These are phyloP conservation scores for Tripterygium wilfordii DNA, from an alignment of 177 flowering plant genomes.

Conservation along the genomic window DNA sequence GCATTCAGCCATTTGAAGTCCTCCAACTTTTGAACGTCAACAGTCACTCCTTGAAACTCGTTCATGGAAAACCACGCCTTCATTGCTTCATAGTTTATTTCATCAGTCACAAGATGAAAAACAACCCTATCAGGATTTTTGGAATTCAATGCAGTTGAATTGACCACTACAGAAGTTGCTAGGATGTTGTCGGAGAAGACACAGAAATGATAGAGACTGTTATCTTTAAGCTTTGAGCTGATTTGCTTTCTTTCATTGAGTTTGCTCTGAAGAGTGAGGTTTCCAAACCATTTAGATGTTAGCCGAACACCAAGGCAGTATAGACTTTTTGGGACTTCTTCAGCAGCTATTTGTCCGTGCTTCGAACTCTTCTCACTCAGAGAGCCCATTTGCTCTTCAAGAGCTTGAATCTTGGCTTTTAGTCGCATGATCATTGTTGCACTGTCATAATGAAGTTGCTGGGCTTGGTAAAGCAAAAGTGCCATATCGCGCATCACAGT, in stretches of 20 bases:
- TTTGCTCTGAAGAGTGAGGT: constrained; percentile 30
- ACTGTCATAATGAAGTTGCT: constrained; percentile 77
- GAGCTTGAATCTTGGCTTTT: constrained; percentile 68
- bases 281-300: constrained; percentile 70
- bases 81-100: constrained; percentile 76
- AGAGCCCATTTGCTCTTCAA: constrained; percentile 67
- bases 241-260: constrained; percentile 22
- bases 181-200: constrained; percentile 89
- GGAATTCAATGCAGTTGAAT: constrained; percentile 69
- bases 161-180: constrained; percentile 83
- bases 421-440: constrained; percentile 79
- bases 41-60: constrained; percentile 54
- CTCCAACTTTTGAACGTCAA: constrained; percentile 78
- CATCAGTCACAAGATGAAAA: constrained; percentile 88
- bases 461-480: constrained; percentile 66
- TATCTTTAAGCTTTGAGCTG: constrained; percentile 44
- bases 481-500: constrained; percentile 75
- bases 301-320: constrained; percentile 74
- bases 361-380: constrained; percentile 65
- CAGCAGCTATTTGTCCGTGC: constrained; percentile 87
- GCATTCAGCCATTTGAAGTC: constrained; percentile 87
- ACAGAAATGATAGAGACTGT: constrained; percentile 68
- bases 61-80: constrained; percentile 86
- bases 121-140: constrained; percentile 56
- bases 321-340: constrained; percentile 79